Evolutionary conservation across 331 rosid species (phyloP), one percentile per base, ranked within the genome.

Genomic region (Acacia pycnantha): DNA sequence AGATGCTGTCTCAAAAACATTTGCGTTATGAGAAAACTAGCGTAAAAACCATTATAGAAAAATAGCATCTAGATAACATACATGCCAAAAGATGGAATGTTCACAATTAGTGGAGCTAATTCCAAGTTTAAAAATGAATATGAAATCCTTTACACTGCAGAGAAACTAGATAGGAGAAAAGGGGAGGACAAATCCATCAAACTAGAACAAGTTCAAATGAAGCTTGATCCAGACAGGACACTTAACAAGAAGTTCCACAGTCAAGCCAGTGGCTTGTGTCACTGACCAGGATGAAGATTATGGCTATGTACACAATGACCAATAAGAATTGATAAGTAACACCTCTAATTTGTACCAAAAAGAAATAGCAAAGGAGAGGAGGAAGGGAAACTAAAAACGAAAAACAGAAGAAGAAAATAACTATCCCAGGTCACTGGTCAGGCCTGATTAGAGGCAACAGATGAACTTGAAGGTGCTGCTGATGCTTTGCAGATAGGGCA

Each of bases 401-500:
- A 22, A 58, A n/a, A 22, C 65, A 58, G 10, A 9, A n/a, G 31
- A 61, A 61, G 72, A 31, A 53, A 29, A 58, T 26, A 77, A 72
- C 21, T 79, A 75, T 74, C 51, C 73, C 71, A 65, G 54, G 47
- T 54, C 70, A 18, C 40, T 26, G 69, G 8, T 76, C 70, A n/a
- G 70, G 76, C 14, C 33, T 51, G 66, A 76, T 37, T 19, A 8
- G 51, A 86, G 21, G 53, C 62, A 87, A 78, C 84, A 61, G 86
- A 71, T 10, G 88, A 75, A 18, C 82, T 56, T 43, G 91, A 73
- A 58, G 67, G 79, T 75, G 90, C 89, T 0, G 90, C 95, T 1
- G 90, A 84, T 58, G 85, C 80, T 88, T 91, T 90, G 88, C 98
- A 95, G 43, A 90, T 83, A 46, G 98, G 98, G 86, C 98, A 93